A percentile compares a stretch with the other conserved stretches of the same genome.
phyloP scores from a whole-genome alignment of 257 asterid species.

The Nemophila menziesii region DNA sequence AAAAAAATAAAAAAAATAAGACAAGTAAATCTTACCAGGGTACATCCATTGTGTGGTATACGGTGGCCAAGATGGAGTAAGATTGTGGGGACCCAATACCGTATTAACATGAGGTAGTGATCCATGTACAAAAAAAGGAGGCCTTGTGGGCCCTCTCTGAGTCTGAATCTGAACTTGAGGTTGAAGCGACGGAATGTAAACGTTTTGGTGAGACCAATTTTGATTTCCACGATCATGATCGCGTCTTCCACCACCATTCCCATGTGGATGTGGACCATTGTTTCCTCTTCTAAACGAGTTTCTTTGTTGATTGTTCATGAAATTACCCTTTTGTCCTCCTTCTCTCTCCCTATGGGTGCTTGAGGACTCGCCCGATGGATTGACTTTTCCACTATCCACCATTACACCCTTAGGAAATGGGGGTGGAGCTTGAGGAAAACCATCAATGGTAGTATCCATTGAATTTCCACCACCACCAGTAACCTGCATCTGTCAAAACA shows the following conservation, averaged over 20 bases:
- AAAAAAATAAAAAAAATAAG: constrained; percentile 5
- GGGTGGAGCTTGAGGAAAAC: constrained; percentile 26
- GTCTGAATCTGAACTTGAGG: constrained; percentile 33
- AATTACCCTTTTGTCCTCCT: constrained; percentile 43
- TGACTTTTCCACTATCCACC: constrained; percentile 28
- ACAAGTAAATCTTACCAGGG: constrained; percentile 49
- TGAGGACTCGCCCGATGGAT: constrained; percentile 28
- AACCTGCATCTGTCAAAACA: no score
- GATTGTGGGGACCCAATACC: constrained; percentile 28
- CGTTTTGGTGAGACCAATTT: constrained; percentile 41
- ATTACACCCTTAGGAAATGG: constrained; percentile 20
- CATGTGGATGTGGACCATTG: constrained; percentile 46
- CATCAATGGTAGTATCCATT: constrained; percentile 23
- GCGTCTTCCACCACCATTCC: constrained; percentile 60
- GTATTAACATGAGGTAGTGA: constrained; percentile 32
- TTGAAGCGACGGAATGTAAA: constrained; percentile 50
- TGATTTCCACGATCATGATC: constrained; percentile 53
- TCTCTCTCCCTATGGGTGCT: constrained; percentile 28
- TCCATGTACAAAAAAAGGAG: constrained; percentile 37
- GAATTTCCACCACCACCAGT: constrained; percentile 26
- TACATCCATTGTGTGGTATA: constrained; percentile 34
- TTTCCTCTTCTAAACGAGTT: constrained; percentile 43
- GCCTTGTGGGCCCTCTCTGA: constrained; percentile 42
- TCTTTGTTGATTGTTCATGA: constrained; percentile 42
- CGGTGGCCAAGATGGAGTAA: constrained; percentile 38